Percentiles rank a stretch among this genome's conserved stretches.
Conservation (phyloP, 192 early-diverging fungal species). For the Gryganskiella cystojenkinii region DNA sequence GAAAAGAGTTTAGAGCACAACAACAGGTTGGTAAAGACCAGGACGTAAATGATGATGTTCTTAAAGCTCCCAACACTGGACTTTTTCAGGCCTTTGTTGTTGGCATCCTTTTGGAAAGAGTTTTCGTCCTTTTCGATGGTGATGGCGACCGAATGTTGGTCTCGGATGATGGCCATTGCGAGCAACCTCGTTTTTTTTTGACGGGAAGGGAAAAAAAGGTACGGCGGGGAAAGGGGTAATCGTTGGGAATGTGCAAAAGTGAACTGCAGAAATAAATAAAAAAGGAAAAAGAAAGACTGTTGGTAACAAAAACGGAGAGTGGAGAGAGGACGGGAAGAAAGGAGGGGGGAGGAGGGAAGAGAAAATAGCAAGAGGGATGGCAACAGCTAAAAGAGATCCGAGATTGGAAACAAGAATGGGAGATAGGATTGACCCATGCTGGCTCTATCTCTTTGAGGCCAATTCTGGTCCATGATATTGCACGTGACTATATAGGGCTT, state of each 20-base stretch:
- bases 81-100: background rate
- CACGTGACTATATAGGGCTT: too few relatives aligned
- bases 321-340: background rate
- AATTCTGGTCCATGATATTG: background rate
- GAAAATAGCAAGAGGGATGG: background rate
- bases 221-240: too few relatives aligned
- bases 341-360: background rate
- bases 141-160: constrained; percentile 19
- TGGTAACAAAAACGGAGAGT: too few relatives aligned
- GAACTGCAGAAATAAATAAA: too few relatives aligned
- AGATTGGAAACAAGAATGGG: background rate
- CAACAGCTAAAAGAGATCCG: background rate
- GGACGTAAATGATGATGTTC: constrained; percentile 33
- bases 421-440: background rate
- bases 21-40: constrained; percentile 33
- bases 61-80: constrained; percentile 31
- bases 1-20: constrained; percentile 29
- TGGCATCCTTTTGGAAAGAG: constrained; percentile 14
- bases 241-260: too few relatives aligned
- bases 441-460: background rate
- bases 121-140: constrained; percentile 31
- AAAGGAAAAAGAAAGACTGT: too few relatives aligned
- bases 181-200: too few relatives aligned
- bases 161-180: too few relatives aligned
- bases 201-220: too few relatives aligned